A percentile compares a stretch with the other conserved stretches of the same genome.
Conservation (phyloP, 208 protist species). For the Wallacemonas collosoma region DNA sequence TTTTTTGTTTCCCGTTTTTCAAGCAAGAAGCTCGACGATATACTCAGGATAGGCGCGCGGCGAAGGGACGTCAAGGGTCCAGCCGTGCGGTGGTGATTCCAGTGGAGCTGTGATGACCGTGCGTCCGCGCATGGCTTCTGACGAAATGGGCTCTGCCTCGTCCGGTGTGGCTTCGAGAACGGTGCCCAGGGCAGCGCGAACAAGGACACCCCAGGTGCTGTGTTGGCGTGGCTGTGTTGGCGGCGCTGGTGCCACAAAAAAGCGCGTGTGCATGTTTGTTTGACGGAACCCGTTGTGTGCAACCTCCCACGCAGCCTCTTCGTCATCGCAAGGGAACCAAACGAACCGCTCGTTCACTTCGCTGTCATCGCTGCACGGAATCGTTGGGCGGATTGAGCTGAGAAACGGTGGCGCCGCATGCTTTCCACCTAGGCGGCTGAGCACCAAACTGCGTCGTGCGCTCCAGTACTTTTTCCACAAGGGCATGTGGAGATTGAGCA, state of each 20-base stretch:
- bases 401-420: slow-evolving; percentile 42
- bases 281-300: slow-evolving; percentile 48
- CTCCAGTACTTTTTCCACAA: slow-evolving; percentile 70
- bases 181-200: slow-evolving; percentile 58
- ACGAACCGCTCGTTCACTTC: slow-evolving; percentile 70
- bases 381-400: slow-evolving; percentile 19
- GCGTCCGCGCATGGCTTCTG: neutral
- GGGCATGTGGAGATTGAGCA: slow-evolving; percentile 59
- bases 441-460: slow-evolving; percentile 47
- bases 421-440: slow-evolving; percentile 28
- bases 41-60: slow-evolving; percentile 63
- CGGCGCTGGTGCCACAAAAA: slow-evolving; percentile 17
- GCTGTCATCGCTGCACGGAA: slow-evolving; percentile 63
- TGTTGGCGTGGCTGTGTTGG: slow-evolving; percentile 6
- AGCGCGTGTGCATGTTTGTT: neutral
- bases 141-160: slow-evolving; percentile 9
- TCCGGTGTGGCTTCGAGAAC: slow-evolving; percentile 34
- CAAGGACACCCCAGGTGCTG: slow-evolving; percentile 49
- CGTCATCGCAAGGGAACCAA: slow-evolving; percentile 50
- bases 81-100: neutral
- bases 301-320: slow-evolving; percentile 57
- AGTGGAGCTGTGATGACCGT: slow-evolving; percentile 14
- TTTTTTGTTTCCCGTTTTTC: too few relatives aligned
- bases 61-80: slow-evolving; percentile 30
- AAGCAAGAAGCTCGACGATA: slow-evolving; percentile 27